Conservation (phyloP, 2,329 filamentous ascomycete species). For the Exophiala alcalophila region DNA sequence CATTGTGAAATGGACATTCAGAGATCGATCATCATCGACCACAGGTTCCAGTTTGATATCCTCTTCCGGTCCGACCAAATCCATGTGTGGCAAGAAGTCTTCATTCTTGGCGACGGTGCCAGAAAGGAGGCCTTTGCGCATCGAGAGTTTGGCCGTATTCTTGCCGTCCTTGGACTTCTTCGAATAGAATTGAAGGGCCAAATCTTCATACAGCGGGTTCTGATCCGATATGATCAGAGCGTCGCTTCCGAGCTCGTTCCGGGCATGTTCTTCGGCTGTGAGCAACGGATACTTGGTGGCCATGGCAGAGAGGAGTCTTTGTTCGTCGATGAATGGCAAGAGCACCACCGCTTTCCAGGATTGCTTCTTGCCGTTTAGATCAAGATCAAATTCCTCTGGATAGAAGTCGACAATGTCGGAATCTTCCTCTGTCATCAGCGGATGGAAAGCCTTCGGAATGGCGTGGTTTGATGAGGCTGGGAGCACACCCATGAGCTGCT, state of each 20-base stretch:
- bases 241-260: conserved; percentile 78
- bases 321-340: conserved; percentile 93
- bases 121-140: conserved; percentile 69
- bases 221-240: conserved; percentile 79
- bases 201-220: conserved; percentile 80
- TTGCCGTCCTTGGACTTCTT: conserved; percentile 66
- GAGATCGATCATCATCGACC: conserved; percentile 79
- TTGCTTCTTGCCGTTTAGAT: conserved; percentile 97
- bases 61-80: conserved; percentile 73
- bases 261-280: conserved; percentile 68
- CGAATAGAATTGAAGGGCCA: conserved; percentile 83
- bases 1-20: conserved; percentile 86
- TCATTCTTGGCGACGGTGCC: conserved; percentile 80
- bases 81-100: conserved; percentile 78
- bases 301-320: conserved; percentile 77
- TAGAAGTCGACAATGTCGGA: conserved; percentile 98
- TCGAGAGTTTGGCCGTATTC: conserved; percentile 68
- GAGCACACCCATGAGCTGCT: conserved; percentile 97
- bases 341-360: conserved; percentile 95
- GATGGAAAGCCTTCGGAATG: conserved; percentile 82
- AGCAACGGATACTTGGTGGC: conserved; percentile 76
- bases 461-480: conserved; percentile 90
- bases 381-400: conserved; percentile 86
- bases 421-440: conserved; percentile 81
- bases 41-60: conserved; percentile 65